Evolutionary conservation across 495 filamentous ascomycete genomes (phyloP), one percentile per base, ranked within the genome.

Genomic region (Beverwykella pulmonaria): DNA sequence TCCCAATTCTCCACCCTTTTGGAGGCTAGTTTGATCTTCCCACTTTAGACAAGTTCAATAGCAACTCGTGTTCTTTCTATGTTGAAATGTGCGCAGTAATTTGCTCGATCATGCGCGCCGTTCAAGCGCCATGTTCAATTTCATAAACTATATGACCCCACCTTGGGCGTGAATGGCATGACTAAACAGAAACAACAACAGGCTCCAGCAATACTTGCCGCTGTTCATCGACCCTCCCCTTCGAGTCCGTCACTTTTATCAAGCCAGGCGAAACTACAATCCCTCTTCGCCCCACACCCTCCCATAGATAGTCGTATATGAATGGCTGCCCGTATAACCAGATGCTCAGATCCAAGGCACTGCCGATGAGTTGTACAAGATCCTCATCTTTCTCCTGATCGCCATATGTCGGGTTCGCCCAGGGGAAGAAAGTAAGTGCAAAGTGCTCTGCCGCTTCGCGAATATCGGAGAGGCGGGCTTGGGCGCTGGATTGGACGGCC

Each of bases 61-160:
- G n/a, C n/a, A n/a, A n/a, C n/a, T n/a, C n/a, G n/a, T n/a, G n/a
- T n/a, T n/a, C n/a, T n/a, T n/a, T n/a, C n/a, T n/a, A n/a, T n/a
- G n/a, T n/a, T n/a, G n/a, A n/a, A n/a, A n/a, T n/a, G n/a, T n/a
- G n/a, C n/a, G n/a, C n/a, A n/a, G n/a, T n/a, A n/a, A n/a, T n/a
- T n/a, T n/a, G n/a, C n/a, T n/a, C n/a, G n/a, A n/a, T n/a, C n/a
- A n/a, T n/a, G n/a, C n/a, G n/a, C n/a, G n/a, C n/a, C n/a, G n/a
- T n/a, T n/a, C n/a, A n/a, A n/a, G n/a, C n/a, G n/a, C n/a, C n/a
- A n/a, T n/a, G n/a, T n/a, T n/a, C n/a, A n/a, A 94, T 78, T 90
- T 90, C 36, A 74, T 8, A 19, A 5, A 48, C 46, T 19, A 19
- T 48, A 7, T 23, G n/a, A 19, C n/a, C 17, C 46, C n/a, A 48